phyloP scores from a whole-genome alignment of 495 filamentous ascomycete genomes.

The Niebla homalea region DNA sequence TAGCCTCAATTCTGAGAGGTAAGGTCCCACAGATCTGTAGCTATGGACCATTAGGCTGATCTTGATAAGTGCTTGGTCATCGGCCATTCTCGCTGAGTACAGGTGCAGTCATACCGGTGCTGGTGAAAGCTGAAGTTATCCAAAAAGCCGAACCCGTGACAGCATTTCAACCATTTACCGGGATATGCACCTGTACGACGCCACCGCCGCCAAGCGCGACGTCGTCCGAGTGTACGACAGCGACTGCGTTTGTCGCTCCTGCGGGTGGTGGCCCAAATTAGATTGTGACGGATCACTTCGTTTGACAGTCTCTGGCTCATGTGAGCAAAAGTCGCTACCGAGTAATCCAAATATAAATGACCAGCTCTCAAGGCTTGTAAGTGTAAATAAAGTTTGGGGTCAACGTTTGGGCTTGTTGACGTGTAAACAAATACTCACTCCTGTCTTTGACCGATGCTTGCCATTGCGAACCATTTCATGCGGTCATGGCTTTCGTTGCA shows the following conservation, averaged over 20 bases:
- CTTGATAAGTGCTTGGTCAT: slow-evolving; percentile 38
- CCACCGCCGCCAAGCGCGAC: slow-evolving; percentile 35
- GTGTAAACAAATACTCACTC: too few species aligned
- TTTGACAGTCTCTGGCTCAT: too few species aligned
- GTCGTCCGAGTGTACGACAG: slow-evolving; percentile 34
- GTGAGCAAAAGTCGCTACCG: too few species aligned
- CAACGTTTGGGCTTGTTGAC: too few species aligned
- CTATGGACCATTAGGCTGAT: background rate
- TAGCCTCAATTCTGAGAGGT: slow-evolving; percentile 41
- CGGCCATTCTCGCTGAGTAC: slow-evolving; percentile 46
- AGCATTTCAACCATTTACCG: slow-evolving; percentile 26
- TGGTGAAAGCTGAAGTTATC: slow-evolving; percentile 42
- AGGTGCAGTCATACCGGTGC: slow-evolving; percentile 56
- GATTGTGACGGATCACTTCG: too few species aligned
- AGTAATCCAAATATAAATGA: too few species aligned
- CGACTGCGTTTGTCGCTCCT: slow-evolving; percentile 21
- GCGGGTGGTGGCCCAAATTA: background rate
- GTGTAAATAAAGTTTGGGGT: too few species aligned
- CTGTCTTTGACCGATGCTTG: too few species aligned
- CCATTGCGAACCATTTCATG: too few species aligned
- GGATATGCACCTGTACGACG: slow-evolving; percentile 35
- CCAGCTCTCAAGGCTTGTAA: too few species aligned
- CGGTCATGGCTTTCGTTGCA: too few species aligned
- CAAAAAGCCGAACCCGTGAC: slow-evolving; percentile 20
- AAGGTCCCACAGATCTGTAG: background rate